These are phyloP conservation scores for Tagetes patula DNA, from an alignment of 129 eudicot species.

Conservation along the genomic window DNA sequence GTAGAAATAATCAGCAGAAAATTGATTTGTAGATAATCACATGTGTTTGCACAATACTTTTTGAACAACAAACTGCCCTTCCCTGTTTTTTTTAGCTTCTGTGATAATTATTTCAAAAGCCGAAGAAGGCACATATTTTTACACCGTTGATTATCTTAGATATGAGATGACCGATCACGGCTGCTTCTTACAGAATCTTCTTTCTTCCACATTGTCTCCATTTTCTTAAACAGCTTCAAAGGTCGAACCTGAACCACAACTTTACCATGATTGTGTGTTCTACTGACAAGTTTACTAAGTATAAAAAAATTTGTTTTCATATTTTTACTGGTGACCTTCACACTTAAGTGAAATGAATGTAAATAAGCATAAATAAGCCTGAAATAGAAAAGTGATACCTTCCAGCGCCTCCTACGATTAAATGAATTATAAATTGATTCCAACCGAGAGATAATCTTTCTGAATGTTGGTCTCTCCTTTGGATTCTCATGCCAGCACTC, in stretches of 20 bases:
- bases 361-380: background rate
- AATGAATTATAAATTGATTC: conserved; percentile 52
- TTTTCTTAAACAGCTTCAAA: conserved; percentile 59
- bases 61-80: background rate
- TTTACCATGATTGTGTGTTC: conserved; percentile 17
- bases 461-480: conserved; percentile 69
- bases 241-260: conserved; percentile 55
- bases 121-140: background rate
- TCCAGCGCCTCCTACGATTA: conserved; percentile 69
- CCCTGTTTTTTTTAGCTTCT: background rate
- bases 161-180: conserved; percentile 49
- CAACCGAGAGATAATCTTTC: conserved; percentile 67
- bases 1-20: conserved; percentile 17
- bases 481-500: conserved; percentile 92
- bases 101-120: background rate
- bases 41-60: conserved; percentile 20
- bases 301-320: background rate
- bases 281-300: background rate
- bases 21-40: background rate
- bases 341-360: background rate
- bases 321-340: background rate
- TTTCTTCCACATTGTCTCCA: conserved; percentile 68
- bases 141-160: conserved; percentile 21
- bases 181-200: conserved; percentile 54
- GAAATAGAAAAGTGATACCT: conserved; percentile 41